Evolutionary conservation across 148 eudicot genomes (phyloP).

Genomic region (Amaranthus hypochondriacus): DNA sequence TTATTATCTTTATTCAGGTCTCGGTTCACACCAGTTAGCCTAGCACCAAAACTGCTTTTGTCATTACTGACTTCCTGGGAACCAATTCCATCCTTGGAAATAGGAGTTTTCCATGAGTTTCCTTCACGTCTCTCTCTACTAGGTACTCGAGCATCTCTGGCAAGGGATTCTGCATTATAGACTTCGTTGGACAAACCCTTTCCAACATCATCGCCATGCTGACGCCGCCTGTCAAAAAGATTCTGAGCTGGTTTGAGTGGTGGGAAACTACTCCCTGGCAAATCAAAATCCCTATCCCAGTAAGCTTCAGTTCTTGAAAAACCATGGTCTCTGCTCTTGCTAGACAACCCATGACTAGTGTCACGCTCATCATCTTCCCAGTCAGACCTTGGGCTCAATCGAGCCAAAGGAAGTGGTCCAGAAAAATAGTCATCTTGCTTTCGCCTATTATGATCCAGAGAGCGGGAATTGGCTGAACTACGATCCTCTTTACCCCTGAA

Average conservation of each 20-base stretch:
- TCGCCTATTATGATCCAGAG: slow-evolving; percentile 31
- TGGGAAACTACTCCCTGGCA: slow-evolving; percentile 53
- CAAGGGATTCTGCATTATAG: slow-evolving; percentile 41
- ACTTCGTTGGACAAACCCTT: slow-evolving; percentile 49
- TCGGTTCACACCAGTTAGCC: slow-evolving; percentile 30
- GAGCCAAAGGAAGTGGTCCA: slow-evolving; percentile 70
- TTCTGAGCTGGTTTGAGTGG: slow-evolving; percentile 58
- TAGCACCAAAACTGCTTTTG: slow-evolving; percentile 31
- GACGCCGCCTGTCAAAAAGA: slow-evolving; percentile 52
- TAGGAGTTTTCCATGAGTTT: slow-evolving; percentile 46
- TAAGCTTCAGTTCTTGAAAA: slow-evolving; percentile 49
- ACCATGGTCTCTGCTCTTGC: slow-evolving; percentile 53
- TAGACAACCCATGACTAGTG: slow-evolving; percentile 63
- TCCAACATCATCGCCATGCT: slow-evolving; percentile 54
- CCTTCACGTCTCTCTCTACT: slow-evolving; percentile 49
- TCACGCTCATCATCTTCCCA: slow-evolving; percentile 99
- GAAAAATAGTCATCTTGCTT: slow-evolving; percentile 57
- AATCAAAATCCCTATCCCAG: slow-evolving; percentile 88
- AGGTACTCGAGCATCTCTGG: slow-evolving; percentile 39
- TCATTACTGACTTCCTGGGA: slow-evolving; percentile 32
- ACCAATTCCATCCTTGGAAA: slow-evolving; percentile 35
- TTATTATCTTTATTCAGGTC: slow-evolving; percentile 44
- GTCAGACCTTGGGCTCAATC: slow-evolving; percentile 78
- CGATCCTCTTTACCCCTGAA: slow-evolving; percentile 33
- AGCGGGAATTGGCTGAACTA: slow-evolving; percentile 30